Evolutionary conservation across 305 asterid genomes (phyloP).

Genomic region (Stenogyne calaminthoides): DNA sequence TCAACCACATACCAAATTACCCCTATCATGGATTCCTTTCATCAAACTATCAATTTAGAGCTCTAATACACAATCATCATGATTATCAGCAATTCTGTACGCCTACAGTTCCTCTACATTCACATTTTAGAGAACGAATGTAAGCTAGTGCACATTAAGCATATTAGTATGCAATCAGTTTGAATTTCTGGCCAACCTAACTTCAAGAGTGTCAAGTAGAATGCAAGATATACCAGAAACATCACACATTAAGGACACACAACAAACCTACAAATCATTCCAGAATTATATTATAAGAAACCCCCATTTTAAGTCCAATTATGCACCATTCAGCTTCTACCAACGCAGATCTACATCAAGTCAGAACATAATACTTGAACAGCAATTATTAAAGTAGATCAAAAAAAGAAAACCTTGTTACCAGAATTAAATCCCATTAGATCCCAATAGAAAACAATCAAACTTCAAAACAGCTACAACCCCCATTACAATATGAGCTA

Average conservation of each 20-base stretch:
- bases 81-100: not conserved
- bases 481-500: conserved; percentile 2
- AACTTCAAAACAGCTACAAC: conserved; percentile 26
- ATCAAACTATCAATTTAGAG: not conserved
- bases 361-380: not conserved
- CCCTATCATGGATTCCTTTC: not conserved
- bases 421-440: conserved; percentile 31
- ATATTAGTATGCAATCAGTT: not conserved
- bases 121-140: not conserved
- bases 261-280: not conserved
- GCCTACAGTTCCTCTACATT: not conserved
- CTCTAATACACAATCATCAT: not conserved
- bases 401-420: not conserved
- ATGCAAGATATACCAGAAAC: not conserved
- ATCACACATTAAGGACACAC: not conserved
- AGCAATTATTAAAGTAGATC: not conserved
- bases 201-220: conserved; percentile 1
- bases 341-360: conserved; percentile 42
- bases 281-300: not conserved
- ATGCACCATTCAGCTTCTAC: conserved; percentile 22
- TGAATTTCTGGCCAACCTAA: not conserved
- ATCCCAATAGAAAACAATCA: conserved; percentile 18
- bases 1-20: not conserved
- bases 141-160: not conserved
- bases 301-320: conserved; percentile 23